phyloP scores from a whole-genome alignment of 495 filamentous ascomycete genomes.

The Talaromyces proteolyticus region DNA sequence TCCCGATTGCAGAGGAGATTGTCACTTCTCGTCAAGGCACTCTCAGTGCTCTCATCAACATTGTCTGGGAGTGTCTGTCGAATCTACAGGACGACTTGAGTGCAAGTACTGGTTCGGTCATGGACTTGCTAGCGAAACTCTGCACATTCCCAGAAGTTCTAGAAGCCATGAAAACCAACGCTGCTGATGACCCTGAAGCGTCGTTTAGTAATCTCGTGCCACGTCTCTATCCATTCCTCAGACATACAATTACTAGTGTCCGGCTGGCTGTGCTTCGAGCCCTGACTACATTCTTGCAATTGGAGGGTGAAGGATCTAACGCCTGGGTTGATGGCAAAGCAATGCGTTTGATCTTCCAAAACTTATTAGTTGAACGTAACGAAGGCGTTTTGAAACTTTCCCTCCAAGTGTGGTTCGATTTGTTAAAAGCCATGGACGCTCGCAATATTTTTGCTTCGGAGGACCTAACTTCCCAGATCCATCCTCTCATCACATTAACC shows the following conservation, averaged over 20 bases:
- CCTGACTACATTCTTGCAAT: constrained; percentile 83
- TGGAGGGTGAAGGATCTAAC: constrained; percentile 75
- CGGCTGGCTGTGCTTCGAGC: constrained; percentile 89
- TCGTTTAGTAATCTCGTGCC: constrained; percentile 91
- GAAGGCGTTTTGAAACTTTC: constrained; percentile 73
- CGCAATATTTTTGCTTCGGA: constrained; percentile 61
- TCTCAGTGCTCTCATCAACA: constrained; percentile 76
- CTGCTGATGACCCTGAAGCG: constrained; percentile 70
- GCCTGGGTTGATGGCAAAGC: constrained; percentile 91
- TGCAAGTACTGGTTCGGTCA: constrained; percentile 93
- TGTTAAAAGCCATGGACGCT: constrained; percentile 60
- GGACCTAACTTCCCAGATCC: constrained; percentile 51
- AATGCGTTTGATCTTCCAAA: constrained; percentile 86
- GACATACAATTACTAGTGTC: constrained; percentile 94
- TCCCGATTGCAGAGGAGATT: constrained; percentile 92
- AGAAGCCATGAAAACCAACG: constrained; percentile 89
- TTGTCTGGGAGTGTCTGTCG: constrained; percentile 96
- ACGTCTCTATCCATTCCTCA: constrained; percentile 89
- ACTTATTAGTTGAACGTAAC: constrained; percentile 88
- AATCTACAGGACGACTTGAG: constrained; percentile 93
- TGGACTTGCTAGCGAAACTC: constrained; percentile 93
- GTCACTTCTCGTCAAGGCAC: constrained; percentile 73
- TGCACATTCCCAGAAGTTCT: constrained; percentile 92
- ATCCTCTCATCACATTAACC: constrained; percentile 70
- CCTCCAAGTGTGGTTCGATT: constrained; percentile 76